These are phyloP conservation scores for Leccinum sublutescens DNA, from an alignment of 768 basidiomycete species.

Conservation along the genomic window DNA sequence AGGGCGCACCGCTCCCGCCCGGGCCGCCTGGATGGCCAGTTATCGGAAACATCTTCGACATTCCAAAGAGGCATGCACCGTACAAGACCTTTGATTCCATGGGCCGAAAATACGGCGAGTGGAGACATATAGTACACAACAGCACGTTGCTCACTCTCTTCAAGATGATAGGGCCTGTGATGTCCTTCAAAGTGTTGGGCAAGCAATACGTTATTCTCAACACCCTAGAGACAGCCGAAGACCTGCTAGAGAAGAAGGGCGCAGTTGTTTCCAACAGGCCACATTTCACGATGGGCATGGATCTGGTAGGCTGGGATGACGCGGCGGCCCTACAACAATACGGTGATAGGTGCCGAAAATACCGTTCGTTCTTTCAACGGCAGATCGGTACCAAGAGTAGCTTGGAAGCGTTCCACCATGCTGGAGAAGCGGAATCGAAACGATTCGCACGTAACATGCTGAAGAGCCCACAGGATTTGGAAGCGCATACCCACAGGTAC, in stretches of 20 bases:
- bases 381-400: slow-evolving; percentile 10
- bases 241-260: slow-evolving; percentile 15
- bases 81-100: slow-evolving; percentile 47
- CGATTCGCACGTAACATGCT: slow-evolving; percentile 5
- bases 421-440: slow-evolving; percentile 5
- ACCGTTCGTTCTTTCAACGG: neutral
- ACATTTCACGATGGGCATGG: no score
- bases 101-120: slow-evolving; percentile 45
- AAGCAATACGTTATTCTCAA: slow-evolving; percentile 49
- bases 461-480: slow-evolving; percentile 1
- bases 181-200: slow-evolving; percentile 28
- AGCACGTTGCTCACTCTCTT: slow-evolving; percentile 7
- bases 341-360: neutral
- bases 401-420: slow-evolving; percentile 1
- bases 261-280: neutral
- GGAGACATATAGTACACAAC: neutral
- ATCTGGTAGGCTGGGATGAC: no score
- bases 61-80: slow-evolving; percentile 44
- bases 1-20: slow-evolving; percentile 2
- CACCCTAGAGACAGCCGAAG: slow-evolving; percentile 33
- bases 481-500: slow-evolving; percentile 9
- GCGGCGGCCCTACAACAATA: neutral
- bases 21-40: slow-evolving; percentile 32
- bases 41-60: slow-evolving; percentile 55
- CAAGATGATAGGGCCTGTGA: slow-evolving; percentile 7